Percentiles rank a stretch among this genome's conserved stretches.
Evolutionary conservation across 345 rosid genomes (phyloP).

Genomic region (Populus tremula): DNA sequence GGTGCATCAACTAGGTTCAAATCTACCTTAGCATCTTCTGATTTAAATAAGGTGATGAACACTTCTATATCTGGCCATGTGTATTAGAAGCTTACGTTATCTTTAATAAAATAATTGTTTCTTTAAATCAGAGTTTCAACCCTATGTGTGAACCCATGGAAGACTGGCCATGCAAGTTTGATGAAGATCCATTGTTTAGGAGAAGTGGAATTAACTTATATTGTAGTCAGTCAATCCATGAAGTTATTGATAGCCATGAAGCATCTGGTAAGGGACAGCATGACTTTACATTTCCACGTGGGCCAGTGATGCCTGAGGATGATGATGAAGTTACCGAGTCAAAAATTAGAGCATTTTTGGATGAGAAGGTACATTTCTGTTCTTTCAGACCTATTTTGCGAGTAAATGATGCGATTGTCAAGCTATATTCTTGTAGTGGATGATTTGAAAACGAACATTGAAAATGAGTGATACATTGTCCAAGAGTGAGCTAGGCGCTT

Average conservation of each 20-base stretch:
- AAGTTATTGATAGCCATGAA: conserved; percentile 30
- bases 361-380: conserved; percentile 31
- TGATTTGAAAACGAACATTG: background rate
- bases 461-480: background rate
- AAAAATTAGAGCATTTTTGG: conserved; percentile 34
- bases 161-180: conserved; percentile 67
- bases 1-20: conserved; percentile 44
- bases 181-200: conserved; percentile 43
- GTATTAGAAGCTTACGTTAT: background rate
- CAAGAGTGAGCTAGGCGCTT: background rate
- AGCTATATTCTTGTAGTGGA: background rate
- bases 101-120: conserved; percentile 12
- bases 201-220: conserved; percentile 36
- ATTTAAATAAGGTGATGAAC: conserved; percentile 59
- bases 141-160: conserved; percentile 80
- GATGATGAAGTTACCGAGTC: conserved; percentile 36
- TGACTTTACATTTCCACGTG: conserved; percentile 53
- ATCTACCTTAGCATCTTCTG: conserved; percentile 48
- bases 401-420: conserved; percentile 12
- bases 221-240: conserved; percentile 29
- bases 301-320: conserved; percentile 19
- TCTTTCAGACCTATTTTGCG: background rate
- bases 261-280: conserved; percentile 38
- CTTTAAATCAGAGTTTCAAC: conserved; percentile 67
- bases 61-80: conserved; percentile 14